Conservation (phyloP, 768 basidiomycete species). For the Cystobasidium tubakii region DNA sequence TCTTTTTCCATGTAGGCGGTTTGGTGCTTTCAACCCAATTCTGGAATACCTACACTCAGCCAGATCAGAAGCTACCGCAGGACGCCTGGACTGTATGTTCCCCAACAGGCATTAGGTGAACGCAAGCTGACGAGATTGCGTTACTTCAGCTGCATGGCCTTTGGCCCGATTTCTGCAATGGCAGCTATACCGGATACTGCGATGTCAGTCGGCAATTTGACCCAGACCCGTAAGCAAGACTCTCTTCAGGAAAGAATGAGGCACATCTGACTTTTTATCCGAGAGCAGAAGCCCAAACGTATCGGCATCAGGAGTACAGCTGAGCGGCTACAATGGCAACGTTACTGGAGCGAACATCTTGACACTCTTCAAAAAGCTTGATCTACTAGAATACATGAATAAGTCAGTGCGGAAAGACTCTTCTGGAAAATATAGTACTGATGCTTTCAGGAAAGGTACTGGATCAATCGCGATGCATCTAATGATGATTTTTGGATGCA, state of each 20-base stretch:
- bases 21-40: constrained; percentile 29
- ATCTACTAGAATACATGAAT: constrained; percentile 30
- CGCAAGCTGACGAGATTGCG: neutral
- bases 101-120: neutral
- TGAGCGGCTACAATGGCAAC: constrained; percentile 25
- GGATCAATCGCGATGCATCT: constrained; percentile 14
- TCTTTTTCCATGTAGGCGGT: constrained; percentile 23
- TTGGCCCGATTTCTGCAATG: constrained; percentile 35
- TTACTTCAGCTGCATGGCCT: constrained; percentile 7
- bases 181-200: constrained; percentile 30
- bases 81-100: constrained; percentile 26
- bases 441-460: constrained; percentile 7
- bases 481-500: constrained; percentile 36
- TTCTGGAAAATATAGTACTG: too few relatives aligned
- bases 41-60: neutral
- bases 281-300: constrained; percentile 18
- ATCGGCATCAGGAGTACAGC: neutral
- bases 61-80: constrained; percentile 27
- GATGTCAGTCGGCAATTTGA: constrained; percentile 28
- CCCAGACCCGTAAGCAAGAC: neutral
- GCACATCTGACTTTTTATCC: neutral
- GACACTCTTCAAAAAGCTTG: constrained; percentile 19
- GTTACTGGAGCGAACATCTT: constrained; percentile 9
- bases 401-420: neutral
- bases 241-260: neutral